Base-by-base conservation (phyloP, 306 rosid species). In the Acacia acuminata region DNA sequence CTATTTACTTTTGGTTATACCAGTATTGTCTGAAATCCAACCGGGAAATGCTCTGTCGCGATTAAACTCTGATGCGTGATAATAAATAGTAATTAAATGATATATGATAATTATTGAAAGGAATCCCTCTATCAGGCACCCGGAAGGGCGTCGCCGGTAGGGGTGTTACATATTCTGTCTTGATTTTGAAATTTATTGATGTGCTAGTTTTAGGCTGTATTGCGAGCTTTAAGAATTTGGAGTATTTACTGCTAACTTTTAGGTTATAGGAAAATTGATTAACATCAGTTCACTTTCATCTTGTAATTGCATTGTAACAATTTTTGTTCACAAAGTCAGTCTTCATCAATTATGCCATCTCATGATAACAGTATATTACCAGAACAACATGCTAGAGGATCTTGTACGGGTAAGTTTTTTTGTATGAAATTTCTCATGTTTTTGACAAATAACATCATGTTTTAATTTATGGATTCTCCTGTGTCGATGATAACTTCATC, bases 291-390 rank as follows among this genome's bases (percentile, higher is more conserved):
- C 38, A 30, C 53, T 61, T 58, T 60, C 25, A 60, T 60, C 5
- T 9, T 61, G 19, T 13, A 43, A 22, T 43, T 27, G 19, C 20
- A 55, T 55, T 55, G 30, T 77, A 5, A 15, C 36, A 43, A 63
- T 10, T 38, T 25, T 76, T 63, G 64, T 84, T 82, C 22, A 27
- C 34, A 70, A 47, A 80, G 78, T 68, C 63, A 75, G 48, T 61
- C 94, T 97, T 11, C 93, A 98, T 96, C 92, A 93, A 84, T 48
- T 95, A 64, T 95, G 99, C 86, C 93, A 85, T 87, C 86, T 86
- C 77, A 92, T 95, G 94, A 92, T 95, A 55, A 79, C 93, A 70
- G 89, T 92, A 75, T 95, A 95, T 82, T 85, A 93, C 50, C 89
- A 97, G 63, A 93, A 92, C 88, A 89, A 93, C 81, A 88, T 86